These are phyloP conservation scores for Xylaria sp. DNA, from an alignment of 2,329 filamentous ascomycete genomes.

Conservation along the genomic window DNA sequence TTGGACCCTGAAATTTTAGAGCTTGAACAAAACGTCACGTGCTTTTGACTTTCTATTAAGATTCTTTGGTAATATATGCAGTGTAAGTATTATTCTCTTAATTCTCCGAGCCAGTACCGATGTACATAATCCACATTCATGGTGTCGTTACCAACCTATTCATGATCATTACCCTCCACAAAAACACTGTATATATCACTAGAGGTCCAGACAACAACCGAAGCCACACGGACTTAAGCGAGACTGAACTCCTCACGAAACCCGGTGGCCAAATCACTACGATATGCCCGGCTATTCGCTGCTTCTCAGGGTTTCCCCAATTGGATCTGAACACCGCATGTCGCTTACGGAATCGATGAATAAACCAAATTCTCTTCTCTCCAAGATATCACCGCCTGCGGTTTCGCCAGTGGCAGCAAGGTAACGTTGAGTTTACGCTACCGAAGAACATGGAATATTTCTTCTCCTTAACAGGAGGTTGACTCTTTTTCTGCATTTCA, in stretches of 20 bases:
- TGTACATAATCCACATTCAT: constrained; percentile 10
- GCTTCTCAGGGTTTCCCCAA: constrained; percentile 4
- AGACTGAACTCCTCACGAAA: constrained; percentile 9
- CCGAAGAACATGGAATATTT: constrained; percentile 18
- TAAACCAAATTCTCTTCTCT: not conserved
- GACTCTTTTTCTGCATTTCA: not conserved
- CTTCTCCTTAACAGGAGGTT: constrained; percentile 7
- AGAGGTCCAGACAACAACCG: constrained; percentile 4
- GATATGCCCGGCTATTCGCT: constrained; percentile 11
- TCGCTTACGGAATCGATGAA: constrained; percentile 13
- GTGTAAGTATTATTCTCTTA: not conserved
- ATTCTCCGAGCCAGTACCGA: constrained; percentile 4
- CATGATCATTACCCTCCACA: constrained; percentile 1
- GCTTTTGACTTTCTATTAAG: constrained; percentile 3
- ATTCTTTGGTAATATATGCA: constrained; percentile 1
- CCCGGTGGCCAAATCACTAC: constrained; percentile 16
- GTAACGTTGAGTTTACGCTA: constrained; percentile 30
- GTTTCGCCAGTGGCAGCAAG: not conserved
- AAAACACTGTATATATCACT: not conserved
- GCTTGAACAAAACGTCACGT: constrained; percentile 21
- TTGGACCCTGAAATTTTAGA: constrained; percentile 13
- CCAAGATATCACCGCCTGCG: constrained; percentile 4
- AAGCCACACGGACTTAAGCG: constrained; percentile 18
- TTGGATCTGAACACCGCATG: not conserved
- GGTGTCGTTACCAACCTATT: not conserved